A percentile compares a stretch with the other conserved stretches of the same genome.
Evolutionary conservation across 1,284 basidiomycete genomes (phyloP).

Genomic region (Mycosarcoma mackinlayi): DNA sequence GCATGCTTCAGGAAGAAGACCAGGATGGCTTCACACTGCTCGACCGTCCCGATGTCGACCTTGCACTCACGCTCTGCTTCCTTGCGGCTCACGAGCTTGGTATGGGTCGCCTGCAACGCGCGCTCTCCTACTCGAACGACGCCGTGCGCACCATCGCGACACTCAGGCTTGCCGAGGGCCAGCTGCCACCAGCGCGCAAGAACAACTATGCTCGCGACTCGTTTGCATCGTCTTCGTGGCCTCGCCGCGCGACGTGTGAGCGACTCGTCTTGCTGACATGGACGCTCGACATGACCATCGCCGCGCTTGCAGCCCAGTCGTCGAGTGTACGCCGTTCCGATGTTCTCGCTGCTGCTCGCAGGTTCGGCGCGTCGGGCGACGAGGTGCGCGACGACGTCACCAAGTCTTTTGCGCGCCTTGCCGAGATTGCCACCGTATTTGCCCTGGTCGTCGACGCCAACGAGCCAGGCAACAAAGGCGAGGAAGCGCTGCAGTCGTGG

Average conservation of each 20-base stretch:
- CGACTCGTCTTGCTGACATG: constrained; percentile 44
- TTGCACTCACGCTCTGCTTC: constrained; percentile 68
- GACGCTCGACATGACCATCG: constrained; percentile 51
- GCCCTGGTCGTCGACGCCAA: constrained; percentile 66
- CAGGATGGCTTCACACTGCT: constrained; percentile 44
- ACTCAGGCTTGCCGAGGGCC: constrained; percentile 37
- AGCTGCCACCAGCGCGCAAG: constrained; percentile 32
- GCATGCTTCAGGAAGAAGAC: constrained; percentile 55
- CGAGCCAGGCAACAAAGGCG: constrained; percentile 25
- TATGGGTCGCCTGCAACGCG: constrained; percentile 67
- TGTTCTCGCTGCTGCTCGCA: constrained; percentile 52
- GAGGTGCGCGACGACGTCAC: constrained; percentile 60
- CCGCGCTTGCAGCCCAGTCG: constrained; percentile 35
- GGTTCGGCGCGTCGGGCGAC: constrained; percentile 50
- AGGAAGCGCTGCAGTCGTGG: constrained; percentile 66
- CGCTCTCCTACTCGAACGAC: constrained; percentile 67
- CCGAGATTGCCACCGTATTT: constrained; percentile 69
- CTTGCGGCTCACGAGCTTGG: constrained; percentile 69
- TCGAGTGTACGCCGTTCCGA: constrained; percentile 33
- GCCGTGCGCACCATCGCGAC: constrained; percentile 37
- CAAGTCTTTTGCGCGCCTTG: constrained; percentile 69
- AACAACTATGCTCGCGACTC: constrained; percentile 33
- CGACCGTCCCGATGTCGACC: constrained; percentile 66
- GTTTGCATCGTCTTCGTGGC: constrained; percentile 26
- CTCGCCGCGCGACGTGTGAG: constrained; percentile 46